Base-by-base conservation (phyloP, 2,329 filamentous ascomycete genomes). In the Sarocladium brachiariae region DNA sequence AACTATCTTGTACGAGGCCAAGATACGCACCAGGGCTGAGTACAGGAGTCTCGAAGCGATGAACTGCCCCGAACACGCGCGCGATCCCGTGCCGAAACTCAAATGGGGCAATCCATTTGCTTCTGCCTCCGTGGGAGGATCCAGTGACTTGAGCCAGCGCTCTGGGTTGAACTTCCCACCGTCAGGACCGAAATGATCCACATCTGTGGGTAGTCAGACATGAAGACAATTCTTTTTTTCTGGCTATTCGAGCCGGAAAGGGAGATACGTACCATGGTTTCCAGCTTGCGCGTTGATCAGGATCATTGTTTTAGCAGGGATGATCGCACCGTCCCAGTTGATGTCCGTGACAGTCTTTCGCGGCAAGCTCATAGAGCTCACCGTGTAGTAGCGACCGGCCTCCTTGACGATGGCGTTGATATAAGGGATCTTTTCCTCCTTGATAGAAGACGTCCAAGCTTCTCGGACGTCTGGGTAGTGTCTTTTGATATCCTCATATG, bases 231-330 rank as follows among this genome's bases (percentile, higher is more conserved):
- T n/a, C n/a, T n/a, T n/a, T n/a, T n/a, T n/a, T n/a, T n/a, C n/a
- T n/a, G n/a, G n/a, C n/a, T n/a, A n/a, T n/a, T n/a, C n/a, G n/a
- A n/a, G n/a, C n/a, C n/a, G n/a, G n/a, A n/a, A n/a, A 23, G n/a
- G 24, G 50, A 14, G 19, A 13, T 27, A 54, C 64, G 53, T 60
- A 74, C 70, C 72, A 50, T 78, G 76, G 54, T 78, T 78, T 0
- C 69, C 75, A 19, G 76, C 76, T 56, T 78, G 75, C 1, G 75
- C 73, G 55, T 79, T 78, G 56, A 78, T 74, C 50, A 78, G 61
- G 1, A 78, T 68, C 73, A 78, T 78, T 0, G 74, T 78, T 51
- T 74, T 72, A 2, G 70, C 63, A 0, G 75, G 75, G 38, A 78
- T 78, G 6, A 67, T 65, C 1, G 73, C 73, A 0, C 74, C 73